Percentiles rank a stretch among this genome's conserved stretches.
These are phyloP conservation scores for Parafenestella ontariensis DNA, from an alignment of 2,329 filamentous ascomycete species.

Conservation along the genomic window DNA sequence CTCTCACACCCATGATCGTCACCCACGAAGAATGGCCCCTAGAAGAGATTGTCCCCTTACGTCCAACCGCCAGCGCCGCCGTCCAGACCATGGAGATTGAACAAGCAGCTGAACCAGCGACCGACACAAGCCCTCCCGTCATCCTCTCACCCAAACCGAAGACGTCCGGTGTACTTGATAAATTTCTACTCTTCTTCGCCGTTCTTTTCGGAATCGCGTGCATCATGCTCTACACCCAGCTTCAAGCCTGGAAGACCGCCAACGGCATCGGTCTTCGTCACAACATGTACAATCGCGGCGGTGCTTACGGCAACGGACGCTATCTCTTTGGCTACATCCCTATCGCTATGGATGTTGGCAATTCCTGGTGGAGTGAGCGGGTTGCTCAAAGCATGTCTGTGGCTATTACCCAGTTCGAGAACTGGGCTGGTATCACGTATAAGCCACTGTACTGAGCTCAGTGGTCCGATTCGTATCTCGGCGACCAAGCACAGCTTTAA, in stretches of 20 bases:
- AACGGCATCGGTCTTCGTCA: slow-evolving; percentile 17
- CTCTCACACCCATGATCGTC: slow-evolving; percentile 2
- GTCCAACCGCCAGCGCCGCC: background rate
- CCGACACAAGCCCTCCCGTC: background rate
- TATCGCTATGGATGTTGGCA: slow-evolving; percentile 24
- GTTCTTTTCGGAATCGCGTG: slow-evolving; percentile 9
- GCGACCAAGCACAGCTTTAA: background rate
- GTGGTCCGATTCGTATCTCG: background rate
- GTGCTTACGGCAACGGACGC: slow-evolving; percentile 12
- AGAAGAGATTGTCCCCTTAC: background rate
- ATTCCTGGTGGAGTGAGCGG: slow-evolving; percentile 15
- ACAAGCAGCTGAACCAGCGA: background rate
- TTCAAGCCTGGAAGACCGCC: slow-evolving; percentile 16
- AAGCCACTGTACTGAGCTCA: slow-evolving; percentile 18
- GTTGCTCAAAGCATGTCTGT: slow-evolving; percentile 14
- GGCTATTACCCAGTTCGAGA: slow-evolving; percentile 16
- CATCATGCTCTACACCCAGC: slow-evolving; percentile 7
- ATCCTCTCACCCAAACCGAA: background rate
- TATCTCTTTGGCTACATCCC: slow-evolving; percentile 23
- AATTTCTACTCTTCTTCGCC: slow-evolving; percentile 3
- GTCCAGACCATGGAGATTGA: slow-evolving; percentile 4
- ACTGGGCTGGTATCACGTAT: slow-evolving; percentile 16
- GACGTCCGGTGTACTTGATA: slow-evolving; percentile 1
- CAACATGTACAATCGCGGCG: slow-evolving; percentile 5
- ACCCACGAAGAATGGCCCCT: slow-evolving; percentile 9